These are phyloP conservation scores for Ceratobasidium sp. DNA, from an alignment of 1,284 basidiomycete genomes.

Conservation along the genomic window DNA sequence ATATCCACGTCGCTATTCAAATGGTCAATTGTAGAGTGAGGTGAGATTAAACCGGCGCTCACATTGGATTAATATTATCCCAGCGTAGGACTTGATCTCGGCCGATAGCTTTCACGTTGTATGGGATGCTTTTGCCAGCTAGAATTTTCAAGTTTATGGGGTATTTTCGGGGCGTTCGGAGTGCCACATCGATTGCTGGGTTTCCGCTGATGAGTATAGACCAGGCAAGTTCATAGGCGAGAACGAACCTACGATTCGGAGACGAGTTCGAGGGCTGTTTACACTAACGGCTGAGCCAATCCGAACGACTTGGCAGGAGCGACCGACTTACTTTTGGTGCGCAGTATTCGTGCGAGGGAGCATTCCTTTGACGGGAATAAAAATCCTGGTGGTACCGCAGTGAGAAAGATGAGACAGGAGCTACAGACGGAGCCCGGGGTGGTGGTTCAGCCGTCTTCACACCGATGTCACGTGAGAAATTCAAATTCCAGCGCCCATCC, in stretches of 20 bases:
- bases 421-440: too few species aligned
- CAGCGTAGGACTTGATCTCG: neutral
- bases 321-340: too few species aligned
- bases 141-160: slow-evolving; percentile 12
- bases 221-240: neutral
- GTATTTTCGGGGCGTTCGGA: neutral
- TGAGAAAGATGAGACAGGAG: too few species aligned
- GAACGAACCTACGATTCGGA: neutral
- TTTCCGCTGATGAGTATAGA: neutral
- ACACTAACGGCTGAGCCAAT: too few species aligned
- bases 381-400: too few species aligned
- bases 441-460: too few species aligned
- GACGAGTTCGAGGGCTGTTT: too few species aligned
- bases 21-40: neutral
- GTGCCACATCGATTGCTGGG: slow-evolving; percentile 7
- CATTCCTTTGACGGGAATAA: too few species aligned
- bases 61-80: slow-evolving; percentile 1
- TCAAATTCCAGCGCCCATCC: too few species aligned
- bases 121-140: neutral
- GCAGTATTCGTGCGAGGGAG: too few species aligned
- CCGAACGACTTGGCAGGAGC: too few species aligned
- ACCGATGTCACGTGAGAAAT: too few species aligned
- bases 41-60: neutral
- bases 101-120: neutral
- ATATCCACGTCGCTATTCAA: neutral